Base-by-base conservation (phyloP, 176 grass and related monocot species). In the Tuctoria greenei region DNA sequence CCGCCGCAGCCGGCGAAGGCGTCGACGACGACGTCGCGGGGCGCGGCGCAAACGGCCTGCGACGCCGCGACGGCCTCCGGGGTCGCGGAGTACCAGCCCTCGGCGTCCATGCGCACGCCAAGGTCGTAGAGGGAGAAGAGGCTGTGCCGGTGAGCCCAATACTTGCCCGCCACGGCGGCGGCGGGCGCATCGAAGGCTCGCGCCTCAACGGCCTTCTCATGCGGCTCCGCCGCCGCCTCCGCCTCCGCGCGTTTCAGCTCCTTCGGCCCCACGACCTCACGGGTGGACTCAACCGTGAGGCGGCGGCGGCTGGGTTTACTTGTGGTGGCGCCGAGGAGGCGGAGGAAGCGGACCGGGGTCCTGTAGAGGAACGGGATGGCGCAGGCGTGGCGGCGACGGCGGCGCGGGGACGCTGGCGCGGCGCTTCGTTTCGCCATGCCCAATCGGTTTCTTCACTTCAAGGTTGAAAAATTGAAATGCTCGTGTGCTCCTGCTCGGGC, bases 1-100 rank as follows among this genome's bases (percentile, higher is more conserved):
- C 91, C 91, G 14, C 91, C 91, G 74, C 84, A 85, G 7, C 87
- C 91, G 12, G 81, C 78, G 59, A 93, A 93, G 7, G 84, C 81
- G 59, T 93, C 87, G 37, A 93, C 28, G 78, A 93, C 84, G 37
- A 93, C 6, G 73, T 54, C 71, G 21, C 43, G 7, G 42, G 77
- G 47, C 7, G 64, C n/a, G 37, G 87, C 81, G 31, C 84, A 73
- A 38, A 68, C 42, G 28, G 90, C 90, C 46, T 93, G 90, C 54
- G 57, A 46, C 43, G 77, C 90, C 21, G 91, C 91, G 59, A 93
- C 34, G 58, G 81, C 14, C 81, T 93, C 91, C 34, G 87, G 91
- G 27, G 87, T 93, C 24, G 63, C 81, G 21, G 91, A 93, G 77
- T 82, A 93, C 91, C 91, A 93, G 56, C 84, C 84, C 84, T 93